Evolutionary conservation across 208 protist species (phyloP).

Genomic region (Crithidia acanthocephali): DNA sequence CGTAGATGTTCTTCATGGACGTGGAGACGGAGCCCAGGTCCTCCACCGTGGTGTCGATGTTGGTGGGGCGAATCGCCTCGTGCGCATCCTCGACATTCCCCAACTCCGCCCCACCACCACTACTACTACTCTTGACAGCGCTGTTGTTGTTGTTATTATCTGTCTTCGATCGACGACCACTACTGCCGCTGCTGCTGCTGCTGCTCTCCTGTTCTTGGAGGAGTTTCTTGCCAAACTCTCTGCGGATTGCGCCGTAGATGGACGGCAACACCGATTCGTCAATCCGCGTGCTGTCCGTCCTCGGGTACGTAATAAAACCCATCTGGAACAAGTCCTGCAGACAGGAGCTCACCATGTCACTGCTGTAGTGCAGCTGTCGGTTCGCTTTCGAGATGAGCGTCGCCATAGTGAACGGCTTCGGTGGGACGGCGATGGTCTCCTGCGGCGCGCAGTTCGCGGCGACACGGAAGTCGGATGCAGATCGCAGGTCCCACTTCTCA

Average conservation of each 20-base stretch:
- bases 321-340: constrained; percentile 92
- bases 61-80: constrained; percentile 91
- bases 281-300: constrained; percentile 90
- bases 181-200: background rate
- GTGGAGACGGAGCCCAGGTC: constrained; percentile 57
- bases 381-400: constrained; percentile 87
- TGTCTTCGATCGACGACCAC: background rate
- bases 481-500: constrained; percentile 42
- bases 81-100: constrained; percentile 92
- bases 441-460: constrained; percentile 34
- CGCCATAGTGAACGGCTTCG: constrained; percentile 90
- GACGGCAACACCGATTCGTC: constrained; percentile 96
- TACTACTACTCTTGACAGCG: constrained; percentile 38
- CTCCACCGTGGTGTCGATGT: constrained; percentile 70
- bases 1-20: constrained; percentile 77
- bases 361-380: constrained; percentile 82
- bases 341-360: constrained; percentile 73
- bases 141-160: background rate
- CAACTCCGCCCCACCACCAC: background rate
- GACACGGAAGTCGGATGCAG: constrained; percentile 33
- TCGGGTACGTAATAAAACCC: constrained; percentile 92
- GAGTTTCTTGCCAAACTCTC: constrained; percentile 96
- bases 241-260: constrained; percentile 98
- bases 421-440: constrained; percentile 46
- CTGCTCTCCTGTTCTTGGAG: constrained; percentile 90